Percentiles rank a stretch among this genome's conserved stretches.
Evolutionary conservation across 306 rosid genomes (phyloP).

Genomic region (Trifolium dubium): DNA sequence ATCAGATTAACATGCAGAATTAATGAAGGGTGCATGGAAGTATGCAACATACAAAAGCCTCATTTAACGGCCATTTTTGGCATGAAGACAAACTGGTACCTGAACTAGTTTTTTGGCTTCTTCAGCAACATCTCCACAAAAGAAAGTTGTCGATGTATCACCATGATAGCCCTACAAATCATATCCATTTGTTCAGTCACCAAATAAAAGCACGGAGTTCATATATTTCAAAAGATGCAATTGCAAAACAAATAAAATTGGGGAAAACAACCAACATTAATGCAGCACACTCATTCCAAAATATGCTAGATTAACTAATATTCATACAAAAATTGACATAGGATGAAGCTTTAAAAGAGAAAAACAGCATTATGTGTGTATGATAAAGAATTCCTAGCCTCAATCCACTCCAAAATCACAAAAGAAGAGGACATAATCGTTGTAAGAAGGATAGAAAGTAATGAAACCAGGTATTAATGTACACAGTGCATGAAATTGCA

Average conservation of each 20-base stretch:
- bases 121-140: conserved; percentile 85
- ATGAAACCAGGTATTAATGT: conserved; percentile 3
- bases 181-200: conserved; percentile 36
- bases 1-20: conserved; percentile 18
- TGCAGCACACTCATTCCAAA: conserved; percentile 12
- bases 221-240: conserved; percentile 14
- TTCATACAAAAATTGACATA: neutral
- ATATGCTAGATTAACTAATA: conserved; percentile 9
- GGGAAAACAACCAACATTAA: conserved; percentile 2
- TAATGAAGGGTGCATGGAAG: neutral
- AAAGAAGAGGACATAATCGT: neutral
- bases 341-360: conserved; percentile 2
- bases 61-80: conserved; percentile 17
- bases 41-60: conserved; percentile 28
- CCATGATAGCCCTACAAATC: conserved; percentile 85
- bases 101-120: conserved; percentile 70
- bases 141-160: conserved; percentile 85
- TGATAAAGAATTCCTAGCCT: neutral
- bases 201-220: conserved; percentile 24
- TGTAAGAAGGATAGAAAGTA: conserved; percentile 11
- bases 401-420: conserved; percentile 3
- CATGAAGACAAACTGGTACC: conserved; percentile 53
- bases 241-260: conserved; percentile 20
- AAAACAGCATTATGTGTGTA: neutral
- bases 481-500: conserved; percentile 14